Evolutionary conservation across 257 asterid species (phyloP).

Genomic region (Solanum okadae): DNA sequence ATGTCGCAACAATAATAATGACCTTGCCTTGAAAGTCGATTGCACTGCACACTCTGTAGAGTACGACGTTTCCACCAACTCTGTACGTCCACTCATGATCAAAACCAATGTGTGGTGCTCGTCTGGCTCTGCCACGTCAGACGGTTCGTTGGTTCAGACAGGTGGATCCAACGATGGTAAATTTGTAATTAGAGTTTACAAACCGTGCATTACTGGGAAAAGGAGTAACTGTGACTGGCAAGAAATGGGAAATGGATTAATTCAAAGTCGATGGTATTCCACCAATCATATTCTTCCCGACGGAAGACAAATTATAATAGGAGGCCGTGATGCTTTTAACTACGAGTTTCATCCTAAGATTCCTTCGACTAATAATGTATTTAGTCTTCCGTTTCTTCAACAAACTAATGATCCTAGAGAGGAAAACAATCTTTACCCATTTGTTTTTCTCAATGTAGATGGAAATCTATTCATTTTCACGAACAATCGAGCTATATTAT

Average conservation of each 20-base stretch:
- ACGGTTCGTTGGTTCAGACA: constrained; percentile 32
- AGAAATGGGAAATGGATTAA: not conserved
- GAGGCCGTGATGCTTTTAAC: not conserved
- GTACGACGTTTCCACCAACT: constrained; percentile 26
- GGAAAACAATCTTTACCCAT: constrained; percentile 19
- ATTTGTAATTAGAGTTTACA: not conserved
- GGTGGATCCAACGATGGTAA: constrained; percentile 36
- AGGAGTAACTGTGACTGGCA: not conserved
- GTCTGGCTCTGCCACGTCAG: constrained; percentile 28
- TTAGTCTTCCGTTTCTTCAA: not conserved
- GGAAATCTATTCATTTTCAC: constrained; percentile 45
- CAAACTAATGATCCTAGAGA: not conserved
- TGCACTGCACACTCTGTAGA: constrained; percentile 58
- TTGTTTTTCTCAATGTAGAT: constrained; percentile 37
- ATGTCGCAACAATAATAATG: constrained; percentile 26
- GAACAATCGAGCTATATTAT: constrained; percentile 31
- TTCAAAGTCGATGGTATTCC: constrained; percentile 7
- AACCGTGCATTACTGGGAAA: not conserved
- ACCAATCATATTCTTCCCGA: constrained; percentile 2
- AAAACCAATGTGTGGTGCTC: constrained; percentile 49
- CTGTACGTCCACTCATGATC: constrained; percentile 35
- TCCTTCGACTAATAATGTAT: not conserved
- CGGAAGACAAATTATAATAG: constrained; percentile 1
- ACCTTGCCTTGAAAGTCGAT: constrained; percentile 7
- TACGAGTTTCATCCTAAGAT: constrained; percentile 3